phyloP scores from a whole-genome alignment of 768 basidiomycete species.

The Vishniacozyma victoriae region DNA sequence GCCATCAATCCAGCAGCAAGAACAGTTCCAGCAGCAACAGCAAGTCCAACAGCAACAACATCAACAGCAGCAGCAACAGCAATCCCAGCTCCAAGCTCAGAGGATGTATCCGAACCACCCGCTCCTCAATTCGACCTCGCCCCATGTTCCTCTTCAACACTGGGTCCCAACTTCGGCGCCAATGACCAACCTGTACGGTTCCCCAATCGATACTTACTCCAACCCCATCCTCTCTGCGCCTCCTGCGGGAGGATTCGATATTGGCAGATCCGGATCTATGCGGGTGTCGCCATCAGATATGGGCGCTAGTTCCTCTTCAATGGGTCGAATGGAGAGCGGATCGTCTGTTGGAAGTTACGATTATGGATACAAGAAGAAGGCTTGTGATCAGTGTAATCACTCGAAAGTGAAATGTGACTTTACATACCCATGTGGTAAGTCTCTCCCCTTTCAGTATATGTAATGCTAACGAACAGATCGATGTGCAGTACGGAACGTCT shows the following conservation, averaged over 20 bases:
- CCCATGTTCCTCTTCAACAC: too few relatives aligned
- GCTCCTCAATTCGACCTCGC: slow-evolving; percentile 5
- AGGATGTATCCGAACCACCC: slow-evolving; percentile 33
- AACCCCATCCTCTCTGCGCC: neutral
- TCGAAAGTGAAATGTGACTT: slow-evolving; percentile 45
- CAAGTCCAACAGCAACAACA: neutral
- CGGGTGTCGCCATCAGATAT: slow-evolving; percentile 17
- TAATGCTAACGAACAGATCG: slow-evolving; percentile 14
- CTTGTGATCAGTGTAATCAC: slow-evolving; percentile 46
- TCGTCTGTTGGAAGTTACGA: slow-evolving; percentile 13
- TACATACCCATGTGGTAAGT: slow-evolving; percentile 41
- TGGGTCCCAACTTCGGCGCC: too few relatives aligned
- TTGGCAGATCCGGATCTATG: slow-evolving; percentile 12
- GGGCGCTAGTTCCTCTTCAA: slow-evolving; percentile 5
- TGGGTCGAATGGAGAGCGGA: slow-evolving; percentile 5
- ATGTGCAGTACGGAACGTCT: slow-evolving; percentile 27
- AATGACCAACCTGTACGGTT: neutral
- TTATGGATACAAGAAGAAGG: slow-evolving; percentile 38
- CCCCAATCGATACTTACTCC: neutral
- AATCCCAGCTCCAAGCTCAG: slow-evolving; percentile 20
- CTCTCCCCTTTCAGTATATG: neutral
- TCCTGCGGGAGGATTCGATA: neutral
- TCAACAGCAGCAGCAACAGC: neutral
- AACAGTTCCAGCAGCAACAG: slow-evolving; percentile 6
- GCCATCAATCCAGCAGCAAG: neutral